Percentiles rank a stretch among this genome's conserved stretches.
Conservation (phyloP, 2,329 filamentous ascomycete species). For the Mycosphaerella arachidis region DNA sequence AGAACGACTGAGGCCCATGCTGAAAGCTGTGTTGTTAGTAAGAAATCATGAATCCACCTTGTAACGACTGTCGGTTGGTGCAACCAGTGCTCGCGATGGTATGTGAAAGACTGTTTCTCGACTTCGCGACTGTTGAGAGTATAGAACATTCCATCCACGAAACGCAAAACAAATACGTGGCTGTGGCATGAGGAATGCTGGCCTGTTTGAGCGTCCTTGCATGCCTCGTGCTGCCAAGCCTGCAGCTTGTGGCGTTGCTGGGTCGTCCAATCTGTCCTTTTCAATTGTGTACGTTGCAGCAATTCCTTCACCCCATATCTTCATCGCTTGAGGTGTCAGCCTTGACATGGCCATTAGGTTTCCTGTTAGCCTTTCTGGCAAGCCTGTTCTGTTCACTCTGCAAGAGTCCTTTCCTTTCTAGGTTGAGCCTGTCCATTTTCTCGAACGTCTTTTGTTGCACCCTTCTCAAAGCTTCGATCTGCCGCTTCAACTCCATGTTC, state of each 20-base stretch:
- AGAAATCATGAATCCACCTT: constrained; percentile 1
- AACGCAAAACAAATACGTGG: constrained; percentile 31
- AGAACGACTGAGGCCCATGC: constrained; percentile 21
- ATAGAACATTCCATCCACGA: constrained; percentile 25
- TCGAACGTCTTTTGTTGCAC: constrained; percentile 44
- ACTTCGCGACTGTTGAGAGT: constrained; percentile 5
- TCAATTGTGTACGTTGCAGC: background rate
- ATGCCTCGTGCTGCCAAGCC: constrained; percentile 16
- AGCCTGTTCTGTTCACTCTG: constrained; percentile 27
- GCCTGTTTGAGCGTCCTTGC: constrained; percentile 12
- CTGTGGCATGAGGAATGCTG: constrained; percentile 26
- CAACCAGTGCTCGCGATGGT: constrained; percentile 16
- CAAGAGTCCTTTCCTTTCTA: constrained; percentile 38
- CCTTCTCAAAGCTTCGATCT: constrained; percentile 42
- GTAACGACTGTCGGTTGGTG: constrained; percentile 14
- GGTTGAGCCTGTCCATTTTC: constrained; percentile 41
- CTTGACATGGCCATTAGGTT: constrained; percentile 10
- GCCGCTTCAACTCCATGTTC: constrained; percentile 31
- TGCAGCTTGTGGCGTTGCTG: background rate
- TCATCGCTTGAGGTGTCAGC: constrained; percentile 8
- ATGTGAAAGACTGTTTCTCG: background rate
- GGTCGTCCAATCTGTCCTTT: background rate
- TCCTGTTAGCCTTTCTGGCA: background rate
- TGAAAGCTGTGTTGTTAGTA: background rate
- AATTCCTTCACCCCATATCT: constrained; percentile 9